Evolutionary conservation across 345 rosid genomes (phyloP).

Genomic region (Salix purpurea): DNA sequence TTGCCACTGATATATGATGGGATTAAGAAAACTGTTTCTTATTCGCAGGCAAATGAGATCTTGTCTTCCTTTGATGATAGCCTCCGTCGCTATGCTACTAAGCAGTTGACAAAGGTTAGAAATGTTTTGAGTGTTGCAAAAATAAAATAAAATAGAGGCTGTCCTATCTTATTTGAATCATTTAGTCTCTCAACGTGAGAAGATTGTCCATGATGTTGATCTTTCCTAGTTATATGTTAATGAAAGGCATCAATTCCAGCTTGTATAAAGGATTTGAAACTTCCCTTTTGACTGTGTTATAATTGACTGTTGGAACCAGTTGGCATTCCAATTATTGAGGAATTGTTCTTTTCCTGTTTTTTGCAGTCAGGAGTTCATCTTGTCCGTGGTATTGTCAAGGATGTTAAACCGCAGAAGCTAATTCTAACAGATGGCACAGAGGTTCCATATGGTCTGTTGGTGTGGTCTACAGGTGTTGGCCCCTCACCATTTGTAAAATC

Average conservation of each 20-base stretch:
- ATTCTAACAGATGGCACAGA: constrained; percentile 75
- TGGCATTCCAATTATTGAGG: neutral
- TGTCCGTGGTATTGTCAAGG: constrained; percentile 85
- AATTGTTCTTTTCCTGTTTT: neutral
- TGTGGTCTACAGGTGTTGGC: constrained; percentile 96
- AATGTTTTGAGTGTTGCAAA: neutral
- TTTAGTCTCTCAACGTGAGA: neutral
- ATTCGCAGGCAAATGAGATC: constrained; percentile 76
- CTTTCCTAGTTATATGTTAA: neutral
- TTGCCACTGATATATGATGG: neutral
- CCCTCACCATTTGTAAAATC: constrained; percentile 71
- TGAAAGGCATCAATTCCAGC: neutral
- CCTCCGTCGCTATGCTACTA: constrained; percentile 83
- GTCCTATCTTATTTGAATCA: neutral
- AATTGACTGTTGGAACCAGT: neutral
- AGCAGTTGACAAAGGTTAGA: constrained; percentile 76
- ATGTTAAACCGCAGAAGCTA: constrained; percentile 66
- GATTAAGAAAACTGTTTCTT: constrained; percentile 8
- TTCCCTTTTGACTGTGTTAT: neutral
- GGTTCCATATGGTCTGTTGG: constrained; percentile 85
- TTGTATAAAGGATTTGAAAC: neutral
- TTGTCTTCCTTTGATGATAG: constrained; percentile 94
- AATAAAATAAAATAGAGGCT: neutral
- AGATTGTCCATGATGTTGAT: neutral
- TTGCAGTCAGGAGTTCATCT: constrained; percentile 84